A percentile compares a stretch with the other conserved stretches of the same genome.
Evolutionary conservation across 1,284 basidiomycete species (phyloP).

Genomic region (Trametes polyzona): DNA sequence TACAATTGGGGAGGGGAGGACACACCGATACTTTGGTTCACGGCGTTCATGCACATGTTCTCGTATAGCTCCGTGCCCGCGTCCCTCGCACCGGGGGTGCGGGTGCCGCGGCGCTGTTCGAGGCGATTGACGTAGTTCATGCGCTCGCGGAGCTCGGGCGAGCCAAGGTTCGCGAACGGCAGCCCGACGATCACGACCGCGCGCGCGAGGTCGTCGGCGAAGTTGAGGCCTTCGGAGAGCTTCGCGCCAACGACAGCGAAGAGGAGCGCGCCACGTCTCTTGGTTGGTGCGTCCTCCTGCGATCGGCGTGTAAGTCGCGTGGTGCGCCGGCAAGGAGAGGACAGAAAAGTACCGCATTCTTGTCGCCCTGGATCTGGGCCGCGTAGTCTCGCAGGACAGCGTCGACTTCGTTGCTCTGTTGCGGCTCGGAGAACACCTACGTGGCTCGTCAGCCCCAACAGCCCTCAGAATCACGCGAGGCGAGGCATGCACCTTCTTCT

Average conservation of each 20-base stretch:
- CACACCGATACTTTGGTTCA: conserved; percentile 96
- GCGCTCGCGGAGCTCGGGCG: conserved; percentile 88
- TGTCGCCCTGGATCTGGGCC: conserved; percentile 48
- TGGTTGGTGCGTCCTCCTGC: conserved; percentile 11
- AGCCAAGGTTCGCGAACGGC: conserved; percentile 93
- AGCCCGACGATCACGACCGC: conserved; percentile 91
- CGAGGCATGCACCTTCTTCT: conserved; percentile 77
- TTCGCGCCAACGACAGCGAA: conserved; percentile 98
- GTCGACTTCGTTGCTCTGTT: conserved; percentile 79
- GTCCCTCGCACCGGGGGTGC: conserved; percentile 49
- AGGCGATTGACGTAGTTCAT: conserved; percentile 82
- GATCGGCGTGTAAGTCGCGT: neutral
- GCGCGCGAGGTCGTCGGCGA: conserved; percentile 87
- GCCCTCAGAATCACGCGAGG: too few species aligned
- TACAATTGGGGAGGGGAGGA: conserved; percentile 7
- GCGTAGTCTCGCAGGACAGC: conserved; percentile 79
- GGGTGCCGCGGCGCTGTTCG: conserved; percentile 42
- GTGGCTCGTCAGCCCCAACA: conserved; percentile 35
- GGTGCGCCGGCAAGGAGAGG: neutral
- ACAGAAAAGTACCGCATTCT: conserved; percentile 18
- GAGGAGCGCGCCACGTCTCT: conserved; percentile 70
- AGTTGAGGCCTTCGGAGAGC: conserved; percentile 96
- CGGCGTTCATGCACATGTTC: conserved; percentile 95
- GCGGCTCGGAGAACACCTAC: conserved; percentile 93
- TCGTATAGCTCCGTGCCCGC: conserved; percentile 87